Evolutionary conservation across 192 early-diverging fungal species (phyloP), one percentile per base, ranked within the genome.

Genomic region (Coemansia sp.): DNA sequence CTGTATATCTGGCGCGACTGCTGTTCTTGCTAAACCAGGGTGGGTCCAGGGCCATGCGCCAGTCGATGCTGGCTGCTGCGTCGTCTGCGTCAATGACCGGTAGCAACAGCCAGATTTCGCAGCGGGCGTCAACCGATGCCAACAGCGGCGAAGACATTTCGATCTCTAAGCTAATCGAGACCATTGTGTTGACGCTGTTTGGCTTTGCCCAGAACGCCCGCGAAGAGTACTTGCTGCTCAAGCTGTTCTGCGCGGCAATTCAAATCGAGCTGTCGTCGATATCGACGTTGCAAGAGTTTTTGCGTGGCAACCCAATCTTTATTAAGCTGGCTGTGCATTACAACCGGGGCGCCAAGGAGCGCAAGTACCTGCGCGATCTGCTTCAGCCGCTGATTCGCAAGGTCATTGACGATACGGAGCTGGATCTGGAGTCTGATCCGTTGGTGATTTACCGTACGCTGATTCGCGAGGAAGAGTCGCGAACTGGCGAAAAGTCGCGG

Each of bases 261-360:
- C 84, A 89, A 59, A 85, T 95, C 62, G 96, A 99, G 85, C 86
- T 99, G 53, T 87, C 89, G 21, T 88, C 88, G 27, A 91, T 95
- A 17, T 68, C 86, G 37, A 87, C 87, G 5, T 65, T 94, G 21
- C 91, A 92, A 35, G 98, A 99, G 65, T 96, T 98, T 70, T 81
- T 95, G 85, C 81, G 92, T 11, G 93, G 93, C 22, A 96, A 99
- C 79, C 97, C 95, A 41, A 87, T 95, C 24, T 98, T 98, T 75
- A 93, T 99, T 84, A 94, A 94, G 75, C 86, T 99, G 39, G 92
- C 96, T 0, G 88, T 98, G 27, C 93, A 98, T 62, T 95, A 94
- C 72, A 94, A 92, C 70, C 86, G 94, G 62, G 94, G 96, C 17
- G 93, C 94, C 59, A 95, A 97, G 73, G 96, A 99, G 70, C 87